Evolutionary conservation across 768 basidiomycete species (phyloP).

Genomic region (Lentinula sp.): DNA sequence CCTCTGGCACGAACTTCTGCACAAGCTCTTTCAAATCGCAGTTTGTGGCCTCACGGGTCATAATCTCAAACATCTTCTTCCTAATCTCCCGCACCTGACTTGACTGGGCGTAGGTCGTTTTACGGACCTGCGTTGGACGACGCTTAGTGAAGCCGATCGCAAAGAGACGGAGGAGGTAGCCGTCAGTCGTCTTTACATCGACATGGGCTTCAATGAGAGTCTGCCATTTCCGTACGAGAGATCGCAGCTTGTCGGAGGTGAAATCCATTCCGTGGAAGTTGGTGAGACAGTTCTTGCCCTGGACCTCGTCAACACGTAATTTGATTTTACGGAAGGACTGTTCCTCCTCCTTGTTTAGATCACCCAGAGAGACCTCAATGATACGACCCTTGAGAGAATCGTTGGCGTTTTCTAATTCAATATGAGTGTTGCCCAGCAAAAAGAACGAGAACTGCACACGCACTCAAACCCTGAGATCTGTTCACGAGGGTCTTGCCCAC

Average conservation of each 20-base stretch:
- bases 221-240: constrained; percentile 99
- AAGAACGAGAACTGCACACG: constrained; percentile 28
- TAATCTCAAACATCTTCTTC: constrained; percentile 99
- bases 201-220: constrained; percentile 98
- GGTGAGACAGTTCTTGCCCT: constrained; percentile 99
- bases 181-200: constrained; percentile 98
- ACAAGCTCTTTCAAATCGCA: constrained; percentile 98
- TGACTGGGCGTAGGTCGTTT: constrained; percentile 97
- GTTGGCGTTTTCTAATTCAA: constrained; percentile 83
- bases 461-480: constrained; percentile 96
- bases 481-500: constrained; percentile 99
- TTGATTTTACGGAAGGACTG: constrained; percentile 99
- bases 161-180: constrained; percentile 98
- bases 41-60: constrained; percentile 90
- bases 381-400: constrained; percentile 98
- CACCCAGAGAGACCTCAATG: constrained; percentile 91
- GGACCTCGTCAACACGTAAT: constrained; percentile 91
- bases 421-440: constrained; percentile 8
- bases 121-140: constrained; percentile 92
- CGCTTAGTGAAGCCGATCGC: constrained; percentile 99
- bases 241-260: constrained; percentile 99
- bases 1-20: constrained; percentile 98
- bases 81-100: constrained; percentile 95
- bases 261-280: constrained; percentile 99
- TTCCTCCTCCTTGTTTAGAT: constrained; percentile 99